Base-by-base conservation (phyloP, 169 alveolate genomes). In the Plasmodium vivax region DNA sequence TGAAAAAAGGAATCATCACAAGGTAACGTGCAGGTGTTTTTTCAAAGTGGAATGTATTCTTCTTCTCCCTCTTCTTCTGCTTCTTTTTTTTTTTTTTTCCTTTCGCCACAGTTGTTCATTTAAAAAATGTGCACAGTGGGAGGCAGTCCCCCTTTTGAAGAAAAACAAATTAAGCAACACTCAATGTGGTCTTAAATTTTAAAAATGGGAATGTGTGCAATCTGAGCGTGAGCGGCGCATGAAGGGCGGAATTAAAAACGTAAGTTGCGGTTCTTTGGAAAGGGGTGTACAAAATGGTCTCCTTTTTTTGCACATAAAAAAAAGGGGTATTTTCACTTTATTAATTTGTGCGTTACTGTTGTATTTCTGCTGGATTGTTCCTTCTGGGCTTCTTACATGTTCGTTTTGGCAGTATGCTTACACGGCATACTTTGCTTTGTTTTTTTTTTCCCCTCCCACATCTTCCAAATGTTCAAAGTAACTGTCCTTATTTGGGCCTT, bases 161-260 rank as follows among this genome's bases (percentile, higher is more conserved):
- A 68, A 5, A 68, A 68, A 10, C 6, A 68, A 68, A 68, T 68
- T 68, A 68, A 68, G 9, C 38, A 19, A 23, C 32, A 68, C 19
- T 68, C n/a, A 68, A 68, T 68, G 77, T 68, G 77, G 77, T 68
- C 77, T 68, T 68, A 68, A 68, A 68, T 68, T 68, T 68, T 1
- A 27, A 27, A 68, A 68, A 3, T 10, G 41, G n/a, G 6, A 68
- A 68, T 68, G 34, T 68, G 77, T 23, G 23, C 77, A 10, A 68
- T 68, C 36, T 27, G 77, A 23, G 77, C n/a, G 3, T 34, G 41
- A 1, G 1, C 12, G 38, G 77, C 12, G 36, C 10, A 14, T 12
- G 14, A 30, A 14, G 7, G 38, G 4, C n/a, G 77, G 5, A 68
- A 68, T 30, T 19, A 23, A 68, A 27, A 68, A 68, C 19, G 14